phyloP scores from a whole-genome alignment of 768 basidiomycete species.

The Collybia nuda region DNA sequence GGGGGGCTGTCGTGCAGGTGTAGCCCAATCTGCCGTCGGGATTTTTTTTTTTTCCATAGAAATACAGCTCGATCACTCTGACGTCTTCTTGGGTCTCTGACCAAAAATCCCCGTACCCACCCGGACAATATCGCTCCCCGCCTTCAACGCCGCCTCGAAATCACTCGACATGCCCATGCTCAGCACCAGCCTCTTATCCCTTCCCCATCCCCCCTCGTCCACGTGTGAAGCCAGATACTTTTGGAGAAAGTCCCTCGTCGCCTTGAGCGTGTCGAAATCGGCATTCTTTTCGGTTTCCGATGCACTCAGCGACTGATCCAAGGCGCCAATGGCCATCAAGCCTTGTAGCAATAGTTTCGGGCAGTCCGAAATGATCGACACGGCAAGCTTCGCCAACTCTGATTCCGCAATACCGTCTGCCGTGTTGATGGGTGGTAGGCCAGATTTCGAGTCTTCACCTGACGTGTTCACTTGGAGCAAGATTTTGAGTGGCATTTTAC shows the following conservation, averaged over 20 bases:
- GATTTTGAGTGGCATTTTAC: constrained; percentile 67
- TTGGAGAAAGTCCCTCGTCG: constrained; percentile 61
- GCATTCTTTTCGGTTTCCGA: constrained; percentile 47
- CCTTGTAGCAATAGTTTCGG: constrained; percentile 77
- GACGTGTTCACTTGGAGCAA: constrained; percentile 96
- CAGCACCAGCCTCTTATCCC: constrained; percentile 54
- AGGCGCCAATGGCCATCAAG: constrained; percentile 95
- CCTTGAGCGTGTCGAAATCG: constrained; percentile 74
- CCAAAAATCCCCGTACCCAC: constrained; percentile 94
- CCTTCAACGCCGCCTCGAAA: constrained; percentile 81
- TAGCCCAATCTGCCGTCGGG: no score
- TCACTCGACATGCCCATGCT: constrained; percentile 99
- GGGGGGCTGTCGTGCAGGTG: no score
- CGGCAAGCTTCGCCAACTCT: constrained; percentile 67
- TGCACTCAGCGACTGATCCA: constrained; percentile 63
- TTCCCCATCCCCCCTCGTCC: constrained; percentile 42
- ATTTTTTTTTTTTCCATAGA: neutral
- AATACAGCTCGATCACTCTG: constrained; percentile 5
- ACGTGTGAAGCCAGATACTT: constrained; percentile 35
- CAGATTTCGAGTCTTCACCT: constrained; percentile 88
- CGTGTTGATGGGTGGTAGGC: constrained; percentile 59
- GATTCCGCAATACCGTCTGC: constrained; percentile 30
- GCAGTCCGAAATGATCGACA: constrained; percentile 69
- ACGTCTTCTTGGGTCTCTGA: constrained; percentile 53
- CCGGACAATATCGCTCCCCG: constrained; percentile 85